These are phyloP conservation scores for Hypsizygus marmoreus DNA, from an alignment of 768 basidiomycete genomes.

Conservation along the genomic window DNA sequence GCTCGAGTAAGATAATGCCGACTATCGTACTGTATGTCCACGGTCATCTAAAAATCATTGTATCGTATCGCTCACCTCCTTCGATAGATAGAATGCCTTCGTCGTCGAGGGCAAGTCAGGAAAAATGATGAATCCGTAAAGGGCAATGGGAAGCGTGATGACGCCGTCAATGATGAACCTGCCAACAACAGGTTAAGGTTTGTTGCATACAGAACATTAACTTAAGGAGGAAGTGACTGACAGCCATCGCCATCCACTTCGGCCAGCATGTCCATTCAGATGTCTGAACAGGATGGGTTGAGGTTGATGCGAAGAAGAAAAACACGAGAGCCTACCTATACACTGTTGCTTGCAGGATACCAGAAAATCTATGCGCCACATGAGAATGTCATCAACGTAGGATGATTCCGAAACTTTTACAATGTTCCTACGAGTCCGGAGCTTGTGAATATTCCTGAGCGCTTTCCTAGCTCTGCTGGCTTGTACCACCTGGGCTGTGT, in stretches of 20 bases:
- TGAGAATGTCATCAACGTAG: neutral
- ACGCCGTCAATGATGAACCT: slow-evolving; percentile 71
- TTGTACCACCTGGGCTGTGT: slow-evolving; percentile 60
- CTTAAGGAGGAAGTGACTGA: slow-evolving; percentile 27
- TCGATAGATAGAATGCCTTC: slow-evolving; percentile 60
- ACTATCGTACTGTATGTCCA: neutral
- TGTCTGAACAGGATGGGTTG: slow-evolving; percentile 36
- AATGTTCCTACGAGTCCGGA: slow-evolving; percentile 63
- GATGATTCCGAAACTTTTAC: slow-evolving; percentile 32
- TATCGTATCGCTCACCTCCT: slow-evolving; percentile 42
- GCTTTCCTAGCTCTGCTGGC: slow-evolving; percentile 66
- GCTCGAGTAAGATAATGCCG: slow-evolving; percentile 7
- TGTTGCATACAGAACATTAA: neutral
- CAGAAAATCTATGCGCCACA: slow-evolving; percentile 55
- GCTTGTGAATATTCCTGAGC: slow-evolving; percentile 71
- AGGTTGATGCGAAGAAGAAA: neutral
- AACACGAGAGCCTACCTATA: slow-evolving; percentile 43
- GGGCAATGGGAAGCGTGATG: slow-evolving; percentile 71
- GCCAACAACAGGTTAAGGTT: slow-evolving; percentile 7
- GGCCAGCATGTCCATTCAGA: slow-evolving; percentile 51
- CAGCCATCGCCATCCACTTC: slow-evolving; percentile 72
- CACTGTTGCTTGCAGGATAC: slow-evolving; percentile 63
- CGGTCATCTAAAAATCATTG: neutral
- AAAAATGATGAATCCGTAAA: slow-evolving; percentile 73
- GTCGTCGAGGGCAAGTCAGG: slow-evolving; percentile 71